phyloP scores from a whole-genome alignment of 2,329 filamentous ascomycete genomes.

The Chaetomium olivaceum region DNA sequence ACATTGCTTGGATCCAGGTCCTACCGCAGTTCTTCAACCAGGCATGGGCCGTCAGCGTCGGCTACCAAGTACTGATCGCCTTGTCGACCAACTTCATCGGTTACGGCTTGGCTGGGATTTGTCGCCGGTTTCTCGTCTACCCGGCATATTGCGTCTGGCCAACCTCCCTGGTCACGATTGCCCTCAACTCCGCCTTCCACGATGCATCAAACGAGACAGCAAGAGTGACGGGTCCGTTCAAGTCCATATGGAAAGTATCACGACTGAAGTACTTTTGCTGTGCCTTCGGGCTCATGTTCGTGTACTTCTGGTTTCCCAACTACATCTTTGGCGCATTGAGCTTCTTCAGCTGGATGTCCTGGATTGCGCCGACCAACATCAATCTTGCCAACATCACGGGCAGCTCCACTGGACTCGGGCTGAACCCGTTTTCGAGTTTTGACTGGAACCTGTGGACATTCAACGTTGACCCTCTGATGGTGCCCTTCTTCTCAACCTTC shows the following conservation, averaged over 20 bases:
- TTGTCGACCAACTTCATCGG: slow-evolving; percentile 57
- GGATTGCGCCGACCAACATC: slow-evolving; percentile 49
- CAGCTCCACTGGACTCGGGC: slow-evolving; percentile 43
- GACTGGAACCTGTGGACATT: slow-evolving; percentile 48
- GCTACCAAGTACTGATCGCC: slow-evolving; percentile 52
- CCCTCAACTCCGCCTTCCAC: slow-evolving; percentile 40
- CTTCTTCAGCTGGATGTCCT: slow-evolving; percentile 52
- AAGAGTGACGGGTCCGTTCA: slow-evolving; percentile 37
- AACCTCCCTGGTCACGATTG: slow-evolving; percentile 42
- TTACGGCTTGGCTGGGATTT: slow-evolving; percentile 55
- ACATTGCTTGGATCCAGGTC: slow-evolving; percentile 53
- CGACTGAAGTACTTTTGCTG: slow-evolving; percentile 42
- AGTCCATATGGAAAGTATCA: slow-evolving; percentile 44
- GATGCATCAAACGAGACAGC: slow-evolving; percentile 37
- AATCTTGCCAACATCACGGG: slow-evolving; percentile 47
- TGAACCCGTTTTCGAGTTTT: slow-evolving; percentile 53
- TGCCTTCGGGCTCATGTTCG: slow-evolving; percentile 42
- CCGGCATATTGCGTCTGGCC: slow-evolving; percentile 47
- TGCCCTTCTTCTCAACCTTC: slow-evolving; percentile 34
- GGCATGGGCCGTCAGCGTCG: slow-evolving; percentile 48
- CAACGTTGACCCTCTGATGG: slow-evolving; percentile 37
- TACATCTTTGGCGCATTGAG: slow-evolving; percentile 48
- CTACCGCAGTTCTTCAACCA: slow-evolving; percentile 54
- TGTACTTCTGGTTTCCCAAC: slow-evolving; percentile 53
- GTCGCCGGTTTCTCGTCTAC: slow-evolving; percentile 43